Evolutionary conservation across 1,139 yeast genomes (phyloP), one percentile per base, ranked within the genome.

Genomic region (Pneumocystis oryctolagi): DNA sequence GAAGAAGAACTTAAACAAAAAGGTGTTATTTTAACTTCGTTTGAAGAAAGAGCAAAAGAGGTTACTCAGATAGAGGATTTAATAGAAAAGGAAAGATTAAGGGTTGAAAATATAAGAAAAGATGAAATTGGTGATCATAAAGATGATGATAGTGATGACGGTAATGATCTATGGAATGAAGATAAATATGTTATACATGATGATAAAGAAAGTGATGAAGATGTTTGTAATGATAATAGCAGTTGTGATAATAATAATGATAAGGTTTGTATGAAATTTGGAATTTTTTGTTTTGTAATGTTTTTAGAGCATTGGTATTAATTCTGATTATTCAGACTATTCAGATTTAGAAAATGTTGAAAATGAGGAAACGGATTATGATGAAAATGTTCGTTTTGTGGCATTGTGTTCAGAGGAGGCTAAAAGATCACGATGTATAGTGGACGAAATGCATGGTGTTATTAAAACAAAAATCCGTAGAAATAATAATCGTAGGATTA

Each of bases 61-160:
- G 71, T 70, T 16, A 71, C 71, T 58, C 71, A 75, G 47, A 77
- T 78, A 2, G 82, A 78, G 65, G 73, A 75, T n/a, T 74, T 85
- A 60, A 75, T 85, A 67, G 89, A 85, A 67, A 78, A 81, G 64
- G 90, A 85, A 70, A 68, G 72, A 40, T 66, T 70, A 16, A 66
- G 68, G 42, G 77, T 74, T 6, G 75, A 69, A 58, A 70, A 69
- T 40, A 60, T 73, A 30, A 65, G 73, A 42, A 60, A 65, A 81
- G 76, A 39, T 74, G 82, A 69, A 77, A 75, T 62, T 77, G 80
- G 70, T 4, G 70, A 68, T 12, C 68, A 67, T 12, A 73, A 69
- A 28, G 71, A 68, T 12, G 71, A 67, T 25, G 67, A 67, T 30
- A 65, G 62, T n/a, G 64, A 61, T 20, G 67, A 67, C 20, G 61